Conservation (phyloP, 2,329 filamentous ascomycete species). For the Paradendryphiella salina region DNA sequence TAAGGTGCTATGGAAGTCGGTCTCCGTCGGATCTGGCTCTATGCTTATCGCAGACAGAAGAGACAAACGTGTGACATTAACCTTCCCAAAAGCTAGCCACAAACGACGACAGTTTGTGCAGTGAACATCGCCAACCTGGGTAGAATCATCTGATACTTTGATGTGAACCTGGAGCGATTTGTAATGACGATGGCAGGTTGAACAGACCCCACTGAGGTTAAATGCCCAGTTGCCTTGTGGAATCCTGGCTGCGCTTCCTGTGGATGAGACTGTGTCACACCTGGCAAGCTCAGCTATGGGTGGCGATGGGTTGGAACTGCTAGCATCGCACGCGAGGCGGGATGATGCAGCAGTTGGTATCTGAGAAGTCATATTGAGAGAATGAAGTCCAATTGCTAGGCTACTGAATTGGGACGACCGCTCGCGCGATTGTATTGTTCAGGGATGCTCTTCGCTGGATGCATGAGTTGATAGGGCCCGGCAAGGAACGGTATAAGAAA, state of each 20-base stretch:
- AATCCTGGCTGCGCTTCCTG: slow-evolving; percentile 20
- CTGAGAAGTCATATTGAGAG: slow-evolving; percentile 10
- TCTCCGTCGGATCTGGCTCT: slow-evolving; percentile 23
- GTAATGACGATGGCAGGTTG: slow-evolving; percentile 36
- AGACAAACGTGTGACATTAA: slow-evolving; percentile 31
- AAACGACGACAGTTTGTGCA: slow-evolving; percentile 31
- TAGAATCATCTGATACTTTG: slow-evolving; percentile 14
- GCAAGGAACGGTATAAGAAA: neutral
- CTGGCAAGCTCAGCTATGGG: slow-evolving; percentile 5
- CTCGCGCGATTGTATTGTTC: slow-evolving; percentile 9
- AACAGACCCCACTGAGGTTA: slow-evolving; percentile 33
- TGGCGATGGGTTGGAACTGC: neutral
- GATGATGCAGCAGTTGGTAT: neutral
- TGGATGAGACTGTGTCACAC: slow-evolving; percentile 24
- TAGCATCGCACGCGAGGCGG: neutral
- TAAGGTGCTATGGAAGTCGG: slow-evolving; percentile 22
- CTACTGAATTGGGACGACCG: slow-evolving; percentile 5
- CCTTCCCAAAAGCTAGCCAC: slow-evolving; percentile 33
- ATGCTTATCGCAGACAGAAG: slow-evolving; percentile 28
- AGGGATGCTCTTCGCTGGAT: slow-evolving; percentile 7
- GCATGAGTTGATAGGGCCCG: slow-evolving; percentile 13
- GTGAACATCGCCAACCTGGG: slow-evolving; percentile 20
- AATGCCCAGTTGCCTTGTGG: slow-evolving; percentile 28
- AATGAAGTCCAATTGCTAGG: neutral
- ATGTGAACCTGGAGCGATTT: slow-evolving; percentile 27